Base-by-base conservation (phyloP, 2,329 filamentous ascomycete genomes). In the Harringtonia lauricola region DNA sequence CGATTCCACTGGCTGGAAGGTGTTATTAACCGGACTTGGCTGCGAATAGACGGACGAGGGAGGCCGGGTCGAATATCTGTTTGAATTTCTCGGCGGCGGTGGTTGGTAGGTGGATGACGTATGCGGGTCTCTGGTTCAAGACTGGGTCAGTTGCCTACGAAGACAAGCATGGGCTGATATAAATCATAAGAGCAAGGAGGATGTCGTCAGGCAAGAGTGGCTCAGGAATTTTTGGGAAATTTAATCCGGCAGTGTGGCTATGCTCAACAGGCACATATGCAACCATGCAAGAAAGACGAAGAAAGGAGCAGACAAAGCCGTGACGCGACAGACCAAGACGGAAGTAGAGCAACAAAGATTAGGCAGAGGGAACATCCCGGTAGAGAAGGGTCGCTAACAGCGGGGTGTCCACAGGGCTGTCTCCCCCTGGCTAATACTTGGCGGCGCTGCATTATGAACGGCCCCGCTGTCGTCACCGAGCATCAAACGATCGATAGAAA, bases 1-100 rank as follows among this genome's bases (percentile, higher is more conserved):
- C 24, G 24, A 26, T n/a, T n/a, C n/a, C n/a, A n/a, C n/a, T 40
- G 56, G 48, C n/a, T 55, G 55, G 43, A 64, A 62, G 36, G 50
- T 54, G 14, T 59, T 52, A 12, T 55, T 57, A 24, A 57, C 55
- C 14, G 69, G 68, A 47, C 68, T 75, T 36, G 65, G 69, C 56
- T 74, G 70, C 37, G 78, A 77, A 57, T 83, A 82, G 38, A 79
- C 52, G 15, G 81, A 82, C 28, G 79, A 81, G 8, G 65, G 51
- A n/a, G 72, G 70, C 34, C 71, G 70, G 49, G 61, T 63, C 42
- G 55, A 51, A 41, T 48, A 57, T 46, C 51, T 60, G 44, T 53
- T 59, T 47, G 62, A 58, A 43, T 63, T 65, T 54, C 58, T 58
- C 21, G 59, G 58, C 33, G 65, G 58, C 29, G 59, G 60, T 22